Conservation (phyloP, 495 filamentous ascomycete genomes). For the Neurospora discreta region DNA sequence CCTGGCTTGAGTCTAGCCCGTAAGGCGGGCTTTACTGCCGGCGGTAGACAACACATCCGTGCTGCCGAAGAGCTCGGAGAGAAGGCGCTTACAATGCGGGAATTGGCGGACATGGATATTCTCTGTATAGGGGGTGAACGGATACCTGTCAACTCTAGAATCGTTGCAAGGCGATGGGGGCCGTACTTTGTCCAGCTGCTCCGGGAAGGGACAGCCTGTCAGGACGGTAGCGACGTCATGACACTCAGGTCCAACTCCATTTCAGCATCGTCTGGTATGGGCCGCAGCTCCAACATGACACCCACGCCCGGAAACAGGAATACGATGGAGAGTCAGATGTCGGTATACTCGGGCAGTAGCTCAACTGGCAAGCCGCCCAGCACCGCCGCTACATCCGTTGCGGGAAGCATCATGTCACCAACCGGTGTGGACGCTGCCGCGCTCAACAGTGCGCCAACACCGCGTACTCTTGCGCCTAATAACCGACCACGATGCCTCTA, state of each 20-base stretch:
- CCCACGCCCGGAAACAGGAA: slow-evolving; percentile 63
- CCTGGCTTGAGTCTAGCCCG: slow-evolving; percentile 45
- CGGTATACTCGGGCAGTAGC: slow-evolving; percentile 38
- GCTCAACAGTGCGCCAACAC: slow-evolving; percentile 37
- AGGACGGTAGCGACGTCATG: slow-evolving; percentile 40
- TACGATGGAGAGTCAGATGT: slow-evolving; percentile 42
- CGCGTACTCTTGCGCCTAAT: slow-evolving; percentile 49
- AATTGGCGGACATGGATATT: slow-evolving; percentile 96
- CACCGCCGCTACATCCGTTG: slow-evolving; percentile 24
- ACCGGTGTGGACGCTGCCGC: slow-evolving; percentile 23
- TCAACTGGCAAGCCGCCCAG: slow-evolving; percentile 28
- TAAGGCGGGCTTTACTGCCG: slow-evolving; percentile 52
- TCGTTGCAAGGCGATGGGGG: slow-evolving; percentile 82
- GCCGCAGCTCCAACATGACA: slow-evolving; percentile 72
- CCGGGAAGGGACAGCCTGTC: slow-evolving; percentile 55
- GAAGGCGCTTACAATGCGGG: slow-evolving; percentile 61
- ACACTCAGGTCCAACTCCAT: slow-evolving; percentile 31
- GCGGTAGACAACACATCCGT: slow-evolving; percentile 52
- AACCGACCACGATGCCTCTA: slow-evolving; percentile 78
- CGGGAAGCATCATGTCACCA: slow-evolving; percentile 18
- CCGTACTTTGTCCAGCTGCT: slow-evolving; percentile 89
- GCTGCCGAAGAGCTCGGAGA: slow-evolving; percentile 80
- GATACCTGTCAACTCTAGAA: slow-evolving; percentile 83
- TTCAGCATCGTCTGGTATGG: slow-evolving; percentile 30
- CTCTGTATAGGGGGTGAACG: slow-evolving; percentile 80